phyloP scores from a whole-genome alignment of 176 grass and related monocot genomes.

The Carex kokanica region DNA sequence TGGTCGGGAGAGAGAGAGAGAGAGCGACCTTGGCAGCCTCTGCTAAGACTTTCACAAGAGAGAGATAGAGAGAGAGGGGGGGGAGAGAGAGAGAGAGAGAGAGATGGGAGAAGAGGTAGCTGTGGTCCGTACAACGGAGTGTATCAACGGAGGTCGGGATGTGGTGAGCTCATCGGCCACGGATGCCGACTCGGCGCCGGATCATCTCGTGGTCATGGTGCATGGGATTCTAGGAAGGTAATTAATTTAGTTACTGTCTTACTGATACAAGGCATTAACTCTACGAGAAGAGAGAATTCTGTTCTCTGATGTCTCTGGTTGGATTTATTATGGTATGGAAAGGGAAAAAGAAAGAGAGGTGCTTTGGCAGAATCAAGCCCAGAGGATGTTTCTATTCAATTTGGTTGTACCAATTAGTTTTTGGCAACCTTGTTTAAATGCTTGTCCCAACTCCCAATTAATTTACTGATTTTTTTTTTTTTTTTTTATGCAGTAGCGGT shows the following conservation, averaged over 20 bases:
- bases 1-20: not conserved
- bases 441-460: not conserved
- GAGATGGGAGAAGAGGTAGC: slow-evolving; percentile 26
- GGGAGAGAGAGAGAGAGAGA: slow-evolving; percentile 5
- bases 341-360: not conserved
- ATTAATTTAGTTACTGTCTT: not conserved
- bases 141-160: not conserved
- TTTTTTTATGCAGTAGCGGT: slow-evolving; percentile 42
- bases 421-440: not conserved
- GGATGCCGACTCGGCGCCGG: slow-evolving; percentile 27
- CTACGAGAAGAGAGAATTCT: not conserved
- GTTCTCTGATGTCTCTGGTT: not conserved
- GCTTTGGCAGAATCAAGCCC: not conserved
- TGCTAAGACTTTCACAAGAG: too few relatives aligned
- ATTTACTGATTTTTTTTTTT: not conserved
- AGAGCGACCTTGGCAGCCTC: not conserved
- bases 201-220: slow-evolving; percentile 70
- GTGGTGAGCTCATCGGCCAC: slow-evolving; percentile 4
- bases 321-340: not conserved
- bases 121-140: slow-evolving; percentile 11
- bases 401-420: not conserved
- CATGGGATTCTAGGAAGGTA: slow-evolving; percentile 81
- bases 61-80: not conserved
- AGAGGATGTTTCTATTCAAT: not conserved
- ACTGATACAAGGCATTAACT: not conserved